Conservation (phyloP, 2,329 filamentous ascomycete genomes). For the Clonostachys rhizophaga region DNA sequence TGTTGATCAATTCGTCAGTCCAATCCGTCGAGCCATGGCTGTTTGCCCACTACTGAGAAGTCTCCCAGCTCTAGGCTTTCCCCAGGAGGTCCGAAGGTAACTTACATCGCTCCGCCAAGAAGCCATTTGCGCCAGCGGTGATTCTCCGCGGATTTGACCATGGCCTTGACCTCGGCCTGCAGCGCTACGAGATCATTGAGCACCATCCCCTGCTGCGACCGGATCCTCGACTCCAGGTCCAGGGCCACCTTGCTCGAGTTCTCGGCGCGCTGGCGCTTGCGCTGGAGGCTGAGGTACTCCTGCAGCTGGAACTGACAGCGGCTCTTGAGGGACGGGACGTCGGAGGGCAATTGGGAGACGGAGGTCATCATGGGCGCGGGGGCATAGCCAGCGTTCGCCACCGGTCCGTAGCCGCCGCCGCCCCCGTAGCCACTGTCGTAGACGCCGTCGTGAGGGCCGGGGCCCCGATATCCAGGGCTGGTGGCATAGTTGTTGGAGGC, state of each 20-base stretch:
- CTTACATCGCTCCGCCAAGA: conserved; percentile 46
- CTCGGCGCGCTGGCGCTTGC: conserved; percentile 14
- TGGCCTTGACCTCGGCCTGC: conserved; percentile 33
- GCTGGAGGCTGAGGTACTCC: conserved; percentile 25
- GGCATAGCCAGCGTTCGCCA: neutral
- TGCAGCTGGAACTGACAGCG: conserved; percentile 27
- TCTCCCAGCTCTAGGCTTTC: neutral
- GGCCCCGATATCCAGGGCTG: conserved; percentile 3
- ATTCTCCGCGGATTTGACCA: conserved; percentile 38
- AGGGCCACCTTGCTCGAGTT: conserved; percentile 18
- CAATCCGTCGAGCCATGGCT: neutral
- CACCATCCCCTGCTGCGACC: conserved; percentile 33
- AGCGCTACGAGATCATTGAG: conserved; percentile 37
- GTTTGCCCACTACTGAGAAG: neutral
- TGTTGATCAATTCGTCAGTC: conserved; percentile 10
- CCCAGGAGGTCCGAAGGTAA: conserved; percentile 1
- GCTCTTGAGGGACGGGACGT: conserved; percentile 22
- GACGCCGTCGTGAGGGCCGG: neutral
- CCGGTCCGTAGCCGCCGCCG: neutral
- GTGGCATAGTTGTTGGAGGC: conserved; percentile 10
- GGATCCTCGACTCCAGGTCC: conserved; percentile 36
- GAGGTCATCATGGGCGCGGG: neutral
- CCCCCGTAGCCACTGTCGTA: neutral
- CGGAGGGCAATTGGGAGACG: conserved; percentile 1
- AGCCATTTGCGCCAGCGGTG: conserved; percentile 49